Base-by-base conservation (phyloP, 108 stramenopile genomes). In the Nitzschia sp. region DNA sequence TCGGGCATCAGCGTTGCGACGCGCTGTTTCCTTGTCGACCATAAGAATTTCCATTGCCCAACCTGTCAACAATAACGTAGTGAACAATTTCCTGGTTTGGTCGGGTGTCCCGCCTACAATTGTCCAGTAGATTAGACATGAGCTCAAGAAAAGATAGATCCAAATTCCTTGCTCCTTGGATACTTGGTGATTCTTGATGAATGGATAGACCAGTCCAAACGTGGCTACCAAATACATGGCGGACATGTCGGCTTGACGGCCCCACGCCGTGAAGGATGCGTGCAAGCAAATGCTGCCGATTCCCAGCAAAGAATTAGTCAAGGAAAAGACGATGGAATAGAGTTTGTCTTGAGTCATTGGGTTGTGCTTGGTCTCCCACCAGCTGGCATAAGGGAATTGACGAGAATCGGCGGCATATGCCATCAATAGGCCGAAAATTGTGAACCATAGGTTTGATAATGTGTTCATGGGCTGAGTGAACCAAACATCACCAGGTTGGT, bases 401-500 rank as follows among this genome's bases (percentile, higher is more conserved):
- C 51, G 26, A 38, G 37, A 52, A 52, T 65, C 64, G 22, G 51
- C 25, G 10, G 64, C 12, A n/a, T 39, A 53, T 0, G 64, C 64
- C 8, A 65, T 65, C 21, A 56, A 17, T 10, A 67, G 42, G 11
- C 54, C 66, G 2, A 39, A 12, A 17, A 67, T 54, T 1, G 56
- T 54, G 26, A 67, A 67, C 41, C 50, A 50, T 20, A 54, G 34
- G 42, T 67, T 67, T 5, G 54, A 56, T 15, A 43, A 11, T 6
- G 66, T 56, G 24, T 69, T 69, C 34, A 53, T 50, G 25, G 67
- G 67, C 29, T 69, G 67, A 6, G 67, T 51, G 5, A 69, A 57
- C 67, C 67, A 69, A 14, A 48, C 67, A 57, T 69, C 67, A 3
- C 67, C 67, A 26, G 67, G 67, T 41, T 69, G 37, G 14, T 56